Evolutionary conservation across 2,329 filamentous ascomycete genomes (phyloP).

Genomic region (Trichoderma koningii): DNA sequence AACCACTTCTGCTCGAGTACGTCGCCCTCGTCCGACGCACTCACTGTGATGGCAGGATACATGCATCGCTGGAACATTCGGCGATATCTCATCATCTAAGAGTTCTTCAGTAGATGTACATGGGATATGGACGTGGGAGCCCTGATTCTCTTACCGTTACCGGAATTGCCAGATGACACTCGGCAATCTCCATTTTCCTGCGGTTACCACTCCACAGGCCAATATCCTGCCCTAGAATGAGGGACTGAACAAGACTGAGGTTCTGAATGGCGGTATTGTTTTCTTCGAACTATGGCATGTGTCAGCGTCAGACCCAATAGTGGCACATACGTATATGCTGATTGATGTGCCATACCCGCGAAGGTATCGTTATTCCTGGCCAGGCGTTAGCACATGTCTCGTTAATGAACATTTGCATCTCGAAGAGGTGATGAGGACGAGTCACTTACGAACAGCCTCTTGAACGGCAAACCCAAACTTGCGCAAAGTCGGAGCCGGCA

Average conservation of each 20-base stretch:
- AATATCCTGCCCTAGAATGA: conserved; percentile 52
- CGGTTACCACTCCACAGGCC: conserved; percentile 58
- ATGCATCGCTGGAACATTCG: conserved; percentile 60
- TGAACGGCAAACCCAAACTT: conserved; percentile 62
- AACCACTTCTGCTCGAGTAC: conserved; percentile 66
- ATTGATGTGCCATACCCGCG: conserved; percentile 33
- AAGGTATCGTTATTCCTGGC: conserved; percentile 38
- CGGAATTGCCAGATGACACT: conserved; percentile 51
- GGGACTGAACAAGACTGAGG: conserved; percentile 51
- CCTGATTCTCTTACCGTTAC: conserved; percentile 43
- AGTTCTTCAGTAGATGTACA: conserved; percentile 28
- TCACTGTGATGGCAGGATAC: conserved; percentile 54
- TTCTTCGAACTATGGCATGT: conserved; percentile 48
- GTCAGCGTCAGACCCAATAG: conserved; percentile 17
- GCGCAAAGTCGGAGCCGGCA: conserved; percentile 58
- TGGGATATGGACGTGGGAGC: background rate
- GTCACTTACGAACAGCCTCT: conserved; percentile 50
- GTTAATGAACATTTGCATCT: background rate
- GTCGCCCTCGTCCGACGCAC: conserved; percentile 57
- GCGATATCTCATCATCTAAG: conserved; percentile 56
- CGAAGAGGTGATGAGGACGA: background rate
- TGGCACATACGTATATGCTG: background rate
- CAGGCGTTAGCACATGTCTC: background rate
- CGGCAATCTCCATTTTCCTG: conserved; percentile 59
- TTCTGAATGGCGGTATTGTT: conserved; percentile 51